Percentiles rank a stretch among this genome's conserved stretches.
phyloP scores from a whole-genome alignment of 176 grass and related monocot genomes.

The Carex kokanica region DNA sequence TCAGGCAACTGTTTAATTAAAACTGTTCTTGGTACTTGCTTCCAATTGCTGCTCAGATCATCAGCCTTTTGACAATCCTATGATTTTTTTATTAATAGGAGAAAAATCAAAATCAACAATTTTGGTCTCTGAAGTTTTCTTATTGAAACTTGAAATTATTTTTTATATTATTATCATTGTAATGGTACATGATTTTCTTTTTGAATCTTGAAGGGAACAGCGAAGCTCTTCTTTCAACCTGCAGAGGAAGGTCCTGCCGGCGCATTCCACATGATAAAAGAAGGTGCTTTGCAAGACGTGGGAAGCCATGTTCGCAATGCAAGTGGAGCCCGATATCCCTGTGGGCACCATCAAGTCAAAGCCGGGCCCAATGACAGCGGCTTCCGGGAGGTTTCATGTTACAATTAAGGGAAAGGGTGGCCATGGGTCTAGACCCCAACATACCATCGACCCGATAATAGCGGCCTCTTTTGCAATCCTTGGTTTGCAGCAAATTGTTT shows the following conservation, averaged over 20 bases:
- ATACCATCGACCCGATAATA: constrained; percentile 45
- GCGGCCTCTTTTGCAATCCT: constrained; percentile 41
- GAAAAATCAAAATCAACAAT: background rate
- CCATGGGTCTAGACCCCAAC: constrained; percentile 46
- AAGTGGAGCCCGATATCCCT: constrained; percentile 16
- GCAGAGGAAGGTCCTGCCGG: constrained; percentile 61
- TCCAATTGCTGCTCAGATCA: background rate
- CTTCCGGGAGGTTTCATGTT: constrained; percentile 46
- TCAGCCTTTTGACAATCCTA: background rate
- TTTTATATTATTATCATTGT: background rate
- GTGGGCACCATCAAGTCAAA: constrained; percentile 42
- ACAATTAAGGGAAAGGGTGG: constrained; percentile 68
- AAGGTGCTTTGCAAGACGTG: constrained; percentile 45
- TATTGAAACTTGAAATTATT: background rate
- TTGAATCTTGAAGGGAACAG: constrained; percentile 38
- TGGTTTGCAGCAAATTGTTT: constrained; percentile 56
- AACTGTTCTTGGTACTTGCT: background rate
- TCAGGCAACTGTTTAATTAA: background rate
- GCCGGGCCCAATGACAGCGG: constrained; percentile 54
- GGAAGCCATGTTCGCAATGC: constrained; percentile 55
- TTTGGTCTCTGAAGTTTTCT: background rate
- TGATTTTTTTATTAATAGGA: background rate
- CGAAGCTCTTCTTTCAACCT: constrained; percentile 83
- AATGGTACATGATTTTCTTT: background rate
- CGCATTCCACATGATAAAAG: constrained; percentile 55